These are phyloP conservation scores for Escovopsis weberi DNA, from an alignment of 2,329 filamentous ascomycete genomes.

Conservation along the genomic window DNA sequence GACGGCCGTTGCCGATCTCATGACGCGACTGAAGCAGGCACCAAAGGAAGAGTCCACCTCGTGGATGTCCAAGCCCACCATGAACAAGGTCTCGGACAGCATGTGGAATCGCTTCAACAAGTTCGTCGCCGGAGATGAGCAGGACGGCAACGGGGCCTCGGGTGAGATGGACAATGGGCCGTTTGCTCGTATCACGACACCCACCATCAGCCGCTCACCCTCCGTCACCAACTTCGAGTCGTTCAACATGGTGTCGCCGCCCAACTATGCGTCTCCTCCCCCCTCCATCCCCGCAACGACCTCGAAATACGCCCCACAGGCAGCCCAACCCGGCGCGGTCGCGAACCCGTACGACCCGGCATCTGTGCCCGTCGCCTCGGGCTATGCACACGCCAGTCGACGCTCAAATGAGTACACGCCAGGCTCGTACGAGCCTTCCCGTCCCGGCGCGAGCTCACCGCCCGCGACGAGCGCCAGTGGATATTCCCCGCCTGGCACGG, in stretches of 20 bases:
- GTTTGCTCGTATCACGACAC: constrained; percentile 66
- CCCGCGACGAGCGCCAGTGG: constrained; percentile 5
- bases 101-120: constrained; percentile 91
- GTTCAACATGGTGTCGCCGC: constrained; percentile 43
- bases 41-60: constrained; percentile 69
- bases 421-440: constrained; percentile 23
- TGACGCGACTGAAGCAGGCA: constrained; percentile 68
- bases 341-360: constrained; percentile 20
- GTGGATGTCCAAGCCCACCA: constrained; percentile 89
- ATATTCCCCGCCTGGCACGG: constrained; percentile 8
- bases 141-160: constrained; percentile 51
- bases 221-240: constrained; percentile 59
- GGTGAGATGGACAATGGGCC: constrained; percentile 54
- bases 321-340: constrained; percentile 7
- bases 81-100: constrained; percentile 87
- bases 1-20: constrained; percentile 66
- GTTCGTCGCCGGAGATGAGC: constrained; percentile 86
- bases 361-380: constrained; percentile 36
- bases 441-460: constrained; percentile 8
- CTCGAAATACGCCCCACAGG: constrained; percentile 24
- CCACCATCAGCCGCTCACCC: constrained; percentile 58
- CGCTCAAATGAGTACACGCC: constrained; percentile 17
- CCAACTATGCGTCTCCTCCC: constrained; percentile 16
- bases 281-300: constrained; percentile 18
- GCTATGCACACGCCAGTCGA: constrained; percentile 11